A percentile compares a stretch with the other conserved stretches of the same genome.
phyloP scores from a whole-genome alignment of 1,139 yeast genomes.

The Saccharomycopsis phalli region DNA sequence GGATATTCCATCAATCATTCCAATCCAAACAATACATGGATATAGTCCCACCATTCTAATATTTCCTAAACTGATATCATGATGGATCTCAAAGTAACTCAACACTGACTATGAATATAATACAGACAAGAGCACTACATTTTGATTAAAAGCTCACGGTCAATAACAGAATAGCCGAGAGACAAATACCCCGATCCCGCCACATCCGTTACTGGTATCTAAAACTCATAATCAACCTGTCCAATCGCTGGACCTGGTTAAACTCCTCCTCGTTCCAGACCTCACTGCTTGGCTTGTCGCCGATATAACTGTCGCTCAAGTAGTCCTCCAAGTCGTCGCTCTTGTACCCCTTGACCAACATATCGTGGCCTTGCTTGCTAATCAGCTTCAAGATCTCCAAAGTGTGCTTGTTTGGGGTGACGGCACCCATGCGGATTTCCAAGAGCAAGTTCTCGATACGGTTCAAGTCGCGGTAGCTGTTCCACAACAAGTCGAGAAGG shows the following conservation, averaged over 20 bases:
- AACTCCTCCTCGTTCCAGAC: slow-evolving; percentile 10
- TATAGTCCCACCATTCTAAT: too few species aligned
- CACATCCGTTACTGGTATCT: too few species aligned
- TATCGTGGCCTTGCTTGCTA: slow-evolving; percentile 4
- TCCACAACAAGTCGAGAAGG: slow-evolving; percentile 13
- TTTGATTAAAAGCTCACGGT: too few species aligned
- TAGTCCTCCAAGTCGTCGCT: not conserved
- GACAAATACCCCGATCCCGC: too few species aligned
- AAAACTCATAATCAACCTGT: slow-evolving; percentile 1
- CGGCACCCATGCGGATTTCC: slow-evolving; percentile 13
- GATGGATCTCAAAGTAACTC: too few species aligned
- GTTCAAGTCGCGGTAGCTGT: slow-evolving; percentile 8
- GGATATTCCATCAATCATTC: too few species aligned
- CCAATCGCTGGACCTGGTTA: slow-evolving; percentile 1
- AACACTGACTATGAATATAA: too few species aligned
- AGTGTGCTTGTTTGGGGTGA: slow-evolving; percentile 8
- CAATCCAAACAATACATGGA: too few species aligned
- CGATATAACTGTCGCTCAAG: not conserved
- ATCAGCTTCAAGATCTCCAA: slow-evolving; percentile 9
- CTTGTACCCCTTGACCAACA: slow-evolving; percentile 4
- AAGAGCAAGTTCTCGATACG: slow-evolving; percentile 9
- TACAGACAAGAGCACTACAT: too few species aligned
- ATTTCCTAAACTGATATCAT: too few species aligned
- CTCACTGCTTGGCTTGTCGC: slow-evolving; percentile 8
- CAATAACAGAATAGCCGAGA: too few species aligned